Evolutionary conservation across 176 grass and related monocot species (phyloP).

Genomic region (Carex scoparia): DNA sequence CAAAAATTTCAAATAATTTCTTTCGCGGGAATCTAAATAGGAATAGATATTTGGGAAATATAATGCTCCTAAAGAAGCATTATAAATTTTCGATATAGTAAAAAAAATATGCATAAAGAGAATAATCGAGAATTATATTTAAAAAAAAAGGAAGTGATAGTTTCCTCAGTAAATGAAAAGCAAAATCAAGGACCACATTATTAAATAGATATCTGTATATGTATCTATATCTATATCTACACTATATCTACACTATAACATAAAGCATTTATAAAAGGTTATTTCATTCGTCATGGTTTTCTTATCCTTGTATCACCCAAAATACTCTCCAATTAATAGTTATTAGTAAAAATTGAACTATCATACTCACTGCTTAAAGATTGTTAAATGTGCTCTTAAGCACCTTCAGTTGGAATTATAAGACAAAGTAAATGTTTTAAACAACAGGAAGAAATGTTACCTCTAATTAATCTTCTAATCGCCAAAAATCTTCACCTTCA

Average conservation of each 20-base stretch:
- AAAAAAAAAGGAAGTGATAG: background rate
- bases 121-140: background rate
- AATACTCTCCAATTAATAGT: background rate
- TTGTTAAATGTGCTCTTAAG: background rate
- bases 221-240: background rate
- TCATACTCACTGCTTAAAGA: background rate
- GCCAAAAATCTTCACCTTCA: constrained; percentile 27
- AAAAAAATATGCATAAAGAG: background rate
- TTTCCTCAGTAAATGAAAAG: background rate
- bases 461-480: constrained; percentile 14
- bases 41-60: background rate
- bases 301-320: background rate
- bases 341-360: background rate
- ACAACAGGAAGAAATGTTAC: background rate
- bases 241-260: background rate
- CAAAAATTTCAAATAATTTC: background rate
- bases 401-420: background rate
- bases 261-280: background rate
- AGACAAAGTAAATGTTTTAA: background rate
- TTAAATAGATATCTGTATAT: background rate
- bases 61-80: background rate
- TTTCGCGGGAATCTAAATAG: background rate
- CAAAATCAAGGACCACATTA: background rate
- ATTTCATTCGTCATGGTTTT: background rate
- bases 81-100: background rate